Evolutionary conservation across 257 asterid genomes (phyloP).

Genomic region (Solanum okadae): DNA sequence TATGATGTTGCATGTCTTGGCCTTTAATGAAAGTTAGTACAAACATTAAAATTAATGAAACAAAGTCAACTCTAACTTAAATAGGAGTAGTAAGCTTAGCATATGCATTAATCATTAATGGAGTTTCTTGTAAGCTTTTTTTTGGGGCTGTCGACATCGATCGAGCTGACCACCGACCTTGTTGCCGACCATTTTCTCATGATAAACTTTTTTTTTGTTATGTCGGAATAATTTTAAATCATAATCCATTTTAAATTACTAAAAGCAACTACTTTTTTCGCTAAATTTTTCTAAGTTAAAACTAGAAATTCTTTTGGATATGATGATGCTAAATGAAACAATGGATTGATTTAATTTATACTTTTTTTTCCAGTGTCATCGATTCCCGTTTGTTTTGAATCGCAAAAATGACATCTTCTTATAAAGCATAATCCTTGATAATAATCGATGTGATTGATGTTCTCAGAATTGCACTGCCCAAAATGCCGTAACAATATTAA

Average conservation of each 20-base stretch:
- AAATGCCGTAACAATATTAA: neutral
- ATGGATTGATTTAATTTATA: neutral
- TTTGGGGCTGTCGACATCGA: neutral
- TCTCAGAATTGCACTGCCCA: neutral
- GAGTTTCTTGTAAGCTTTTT: neutral
- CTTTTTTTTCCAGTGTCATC: too few species aligned
- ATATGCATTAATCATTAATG: neutral
- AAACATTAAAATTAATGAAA: neutral
- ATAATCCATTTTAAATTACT: too few species aligned
- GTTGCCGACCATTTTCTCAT: neutral
- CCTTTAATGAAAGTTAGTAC: neutral
- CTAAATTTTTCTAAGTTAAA: neutral
- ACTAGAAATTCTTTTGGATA: neutral
- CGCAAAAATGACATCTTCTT: neutral
- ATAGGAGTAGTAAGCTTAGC: neutral
- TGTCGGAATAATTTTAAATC: too few species aligned
- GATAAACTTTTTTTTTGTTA: too few species aligned
- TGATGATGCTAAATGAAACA: neutral
- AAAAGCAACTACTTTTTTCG: neutral
- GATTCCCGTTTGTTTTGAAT: neutral
- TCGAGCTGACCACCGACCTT: neutral
- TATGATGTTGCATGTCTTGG: neutral
- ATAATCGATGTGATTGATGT: neutral
- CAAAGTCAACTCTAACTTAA: neutral
- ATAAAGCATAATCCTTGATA: neutral